Evolutionary conservation across 257 asterid species (phyloP).

Genomic region (Asclepias syriaca): DNA sequence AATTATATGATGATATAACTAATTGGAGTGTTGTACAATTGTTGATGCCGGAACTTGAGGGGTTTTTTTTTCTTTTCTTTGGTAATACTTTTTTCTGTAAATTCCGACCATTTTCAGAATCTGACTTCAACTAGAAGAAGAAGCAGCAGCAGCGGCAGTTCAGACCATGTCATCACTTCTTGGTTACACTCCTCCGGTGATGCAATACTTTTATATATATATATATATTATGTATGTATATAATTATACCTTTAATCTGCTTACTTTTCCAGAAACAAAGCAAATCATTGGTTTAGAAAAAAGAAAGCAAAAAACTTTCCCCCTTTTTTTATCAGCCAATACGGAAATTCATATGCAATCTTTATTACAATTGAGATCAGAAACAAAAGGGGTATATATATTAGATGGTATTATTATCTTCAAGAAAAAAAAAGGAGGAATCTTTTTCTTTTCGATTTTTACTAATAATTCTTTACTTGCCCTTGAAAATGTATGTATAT

Average conservation of each 20-base stretch:
- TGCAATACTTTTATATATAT: not conserved
- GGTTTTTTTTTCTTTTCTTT: not conserved
- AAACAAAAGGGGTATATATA: no score
- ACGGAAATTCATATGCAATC: no score
- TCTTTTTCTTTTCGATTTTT: no score
- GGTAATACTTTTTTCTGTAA: not conserved
- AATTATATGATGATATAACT: conserved; percentile 7
- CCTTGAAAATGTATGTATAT: not conserved
- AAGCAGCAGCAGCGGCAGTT: not conserved
- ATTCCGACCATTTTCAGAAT: not conserved
- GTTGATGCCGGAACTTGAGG: not conserved
- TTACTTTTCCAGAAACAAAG: not conserved
- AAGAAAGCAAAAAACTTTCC: no score
- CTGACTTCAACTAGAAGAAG: not conserved
- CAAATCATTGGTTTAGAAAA: not conserved
- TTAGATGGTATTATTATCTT: no score
- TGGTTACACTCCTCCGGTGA: not conserved
- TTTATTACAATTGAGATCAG: no score
- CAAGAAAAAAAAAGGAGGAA: no score
- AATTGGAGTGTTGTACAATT: conserved; percentile 13
- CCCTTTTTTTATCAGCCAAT: no score
- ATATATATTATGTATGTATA: no score
- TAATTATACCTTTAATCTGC: not conserved
- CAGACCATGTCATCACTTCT: not conserved
- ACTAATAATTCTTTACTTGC: no score